Percentiles rank a stretch among this genome's conserved stretches.
These are phyloP conservation scores for Calonectria ilicicola DNA, from an alignment of 2,329 filamentous ascomycete species.

Conservation along the genomic window DNA sequence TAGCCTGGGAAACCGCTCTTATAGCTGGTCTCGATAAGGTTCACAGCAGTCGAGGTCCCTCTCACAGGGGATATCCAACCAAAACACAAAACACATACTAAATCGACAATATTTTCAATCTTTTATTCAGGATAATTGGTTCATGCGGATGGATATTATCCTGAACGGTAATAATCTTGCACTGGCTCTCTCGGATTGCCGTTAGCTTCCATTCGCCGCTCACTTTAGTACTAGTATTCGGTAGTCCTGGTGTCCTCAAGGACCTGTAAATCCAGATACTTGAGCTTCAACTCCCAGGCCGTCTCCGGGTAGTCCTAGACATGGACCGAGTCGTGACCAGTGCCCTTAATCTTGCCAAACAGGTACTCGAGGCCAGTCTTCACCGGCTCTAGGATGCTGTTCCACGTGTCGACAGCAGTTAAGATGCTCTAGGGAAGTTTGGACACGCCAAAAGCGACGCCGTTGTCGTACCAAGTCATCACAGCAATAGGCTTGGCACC, in stretches of 20 bases:
- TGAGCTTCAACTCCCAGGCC: slow-evolving; percentile 12
- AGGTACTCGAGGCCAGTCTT: slow-evolving; percentile 9
- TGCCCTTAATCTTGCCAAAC: slow-evolving; percentile 10
- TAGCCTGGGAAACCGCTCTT: no score
- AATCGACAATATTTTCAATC: no score
- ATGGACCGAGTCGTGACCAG: slow-evolving; percentile 4
- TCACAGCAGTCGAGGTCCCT: no score
- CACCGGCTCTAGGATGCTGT: slow-evolving; percentile 15
- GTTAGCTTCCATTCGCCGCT: neutral
- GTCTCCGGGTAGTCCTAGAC: slow-evolving; percentile 11
- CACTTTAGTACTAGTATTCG: slow-evolving; percentile 1
- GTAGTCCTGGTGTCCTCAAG: slow-evolving; percentile 9
- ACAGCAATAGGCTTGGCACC: neutral
- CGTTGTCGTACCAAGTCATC: slow-evolving; percentile 20
- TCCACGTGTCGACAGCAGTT: slow-evolving; percentile 9
- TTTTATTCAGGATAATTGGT: no score
- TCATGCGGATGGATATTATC: no score
- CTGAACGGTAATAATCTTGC: no score
- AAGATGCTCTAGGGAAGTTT: slow-evolving; percentile 10
- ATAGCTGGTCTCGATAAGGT: no score
- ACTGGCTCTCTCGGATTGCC: no score
- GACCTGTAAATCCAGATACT: slow-evolving; percentile 16
- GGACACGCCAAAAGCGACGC: neutral
- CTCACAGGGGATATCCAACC: no score
- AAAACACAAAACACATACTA: no score